Percentiles rank a stretch among this genome's conserved stretches.
These are phyloP conservation scores for Wickerhamomyces subpelliculosus DNA, from an alignment of 805 yeast genomes.

Conservation along the genomic window DNA sequence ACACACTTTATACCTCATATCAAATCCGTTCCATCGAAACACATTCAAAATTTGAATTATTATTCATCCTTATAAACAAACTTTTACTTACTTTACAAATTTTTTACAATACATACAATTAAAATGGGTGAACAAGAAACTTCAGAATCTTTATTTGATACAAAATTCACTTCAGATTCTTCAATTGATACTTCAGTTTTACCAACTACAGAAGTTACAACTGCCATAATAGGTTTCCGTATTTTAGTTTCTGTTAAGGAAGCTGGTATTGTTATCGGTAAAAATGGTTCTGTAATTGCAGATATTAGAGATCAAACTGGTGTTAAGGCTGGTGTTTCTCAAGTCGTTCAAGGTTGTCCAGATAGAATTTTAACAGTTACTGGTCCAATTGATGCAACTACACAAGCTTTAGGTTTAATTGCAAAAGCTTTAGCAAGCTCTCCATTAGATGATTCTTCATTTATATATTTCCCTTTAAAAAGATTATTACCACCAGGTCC, in stretches of 20 bases:
- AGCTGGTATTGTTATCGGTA: constrained; percentile 87
- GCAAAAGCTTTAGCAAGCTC: constrained; percentile 56
- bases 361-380: constrained; percentile 78
- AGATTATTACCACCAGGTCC: constrained; percentile 47
- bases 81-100: not conserved
- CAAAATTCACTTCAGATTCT: constrained; percentile 15
- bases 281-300: constrained; percentile 73
- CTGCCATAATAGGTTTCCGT: constrained; percentile 24
- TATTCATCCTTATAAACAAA: too few species aligned
- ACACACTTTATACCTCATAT: too few species aligned
- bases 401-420: constrained; percentile 63
- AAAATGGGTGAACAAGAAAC: constrained; percentile 6
- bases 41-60: too few species aligned
- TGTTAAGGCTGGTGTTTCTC: constrained; percentile 84
- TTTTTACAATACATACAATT: not conserved
- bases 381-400: constrained; percentile 63
- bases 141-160: constrained; percentile 21
- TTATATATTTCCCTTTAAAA: constrained; percentile 53
- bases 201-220: constrained; percentile 16
- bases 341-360: constrained; percentile 69
- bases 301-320: constrained; percentile 65
- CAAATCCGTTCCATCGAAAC: too few species aligned
- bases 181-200: constrained; percentile 14
- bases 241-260: constrained; percentile 77
- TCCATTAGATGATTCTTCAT: constrained; percentile 26